These are phyloP conservation scores for Priceomyces fermenticarens DNA, from an alignment of 805 yeast genomes.

Conservation along the genomic window DNA sequence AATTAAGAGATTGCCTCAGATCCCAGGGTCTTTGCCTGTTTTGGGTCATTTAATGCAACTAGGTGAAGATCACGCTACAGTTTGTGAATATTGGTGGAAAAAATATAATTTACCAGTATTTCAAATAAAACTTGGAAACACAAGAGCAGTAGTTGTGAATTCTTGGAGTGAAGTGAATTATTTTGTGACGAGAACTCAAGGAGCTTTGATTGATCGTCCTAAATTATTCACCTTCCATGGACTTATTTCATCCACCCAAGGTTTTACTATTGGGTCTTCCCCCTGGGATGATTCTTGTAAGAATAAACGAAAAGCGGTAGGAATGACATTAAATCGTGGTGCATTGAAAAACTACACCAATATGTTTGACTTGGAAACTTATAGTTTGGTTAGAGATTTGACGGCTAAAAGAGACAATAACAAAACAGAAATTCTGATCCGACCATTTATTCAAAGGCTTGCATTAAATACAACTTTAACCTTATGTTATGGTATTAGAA, in stretches of 20 bases:
- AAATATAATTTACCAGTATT: conserved; percentile 20
- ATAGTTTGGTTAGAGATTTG: conserved; percentile 25
- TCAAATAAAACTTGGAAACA: conserved; percentile 5
- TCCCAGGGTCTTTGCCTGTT: conserved; percentile 25
- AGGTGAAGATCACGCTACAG: conserved; percentile 28
- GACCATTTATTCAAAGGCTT: conserved; percentile 28
- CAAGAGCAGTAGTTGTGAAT: conserved; percentile 5
- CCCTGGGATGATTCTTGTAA: conserved; percentile 39
- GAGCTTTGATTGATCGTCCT: conserved; percentile 5
- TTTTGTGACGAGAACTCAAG: conserved; percentile 4
- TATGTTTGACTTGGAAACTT: conserved; percentile 31
- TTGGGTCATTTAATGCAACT: conserved; percentile 26
- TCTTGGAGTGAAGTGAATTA: conserved; percentile 5
- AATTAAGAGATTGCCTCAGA: conserved; percentile 25
- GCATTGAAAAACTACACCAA: conserved; percentile 30
- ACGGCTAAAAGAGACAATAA: conserved; percentile 8
- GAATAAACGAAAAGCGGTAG: conserved; percentile 34
- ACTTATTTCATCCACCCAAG: conserved; percentile 20
- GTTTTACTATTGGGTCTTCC: conserved; percentile 42
- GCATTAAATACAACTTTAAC: conserved; percentile 38
- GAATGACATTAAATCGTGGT: conserved; percentile 36
- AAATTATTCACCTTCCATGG: conserved; percentile 5
- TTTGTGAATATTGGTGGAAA: conserved; percentile 24
- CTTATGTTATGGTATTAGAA: conserved; percentile 37
- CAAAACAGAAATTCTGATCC: conserved; percentile 13